Conservation (phyloP, 2,329 filamentous ascomycete genomes). For the Penicillium sp. region DNA sequence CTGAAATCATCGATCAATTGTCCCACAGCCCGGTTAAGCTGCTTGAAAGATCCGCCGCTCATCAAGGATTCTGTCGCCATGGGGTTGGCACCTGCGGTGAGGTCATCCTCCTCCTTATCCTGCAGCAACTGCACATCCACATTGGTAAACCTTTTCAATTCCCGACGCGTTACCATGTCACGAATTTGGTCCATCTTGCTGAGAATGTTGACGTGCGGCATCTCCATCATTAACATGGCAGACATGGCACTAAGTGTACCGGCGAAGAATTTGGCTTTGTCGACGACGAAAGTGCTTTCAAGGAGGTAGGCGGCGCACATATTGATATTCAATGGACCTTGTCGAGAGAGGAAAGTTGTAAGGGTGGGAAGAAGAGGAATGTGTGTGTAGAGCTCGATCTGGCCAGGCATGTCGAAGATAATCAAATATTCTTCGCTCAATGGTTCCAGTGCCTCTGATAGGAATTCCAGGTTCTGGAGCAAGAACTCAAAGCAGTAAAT, state of each 20-base stretch:
- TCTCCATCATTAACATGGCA: constrained; percentile 97
- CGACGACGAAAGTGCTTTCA: constrained; percentile 92
- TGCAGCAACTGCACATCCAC: constrained; percentile 81
- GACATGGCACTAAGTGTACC: constrained; percentile 96
- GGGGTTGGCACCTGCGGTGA: constrained; percentile 59
- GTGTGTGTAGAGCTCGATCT: constrained; percentile 98
- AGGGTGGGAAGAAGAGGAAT: constrained; percentile 86
- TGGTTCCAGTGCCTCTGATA: constrained; percentile 78
- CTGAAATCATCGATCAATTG: constrained; percentile 94
- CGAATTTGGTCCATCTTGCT: constrained; percentile 98
- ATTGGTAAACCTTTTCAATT: constrained; percentile 85
- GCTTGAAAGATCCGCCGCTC: constrained; percentile 76
- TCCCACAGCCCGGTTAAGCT: constrained; percentile 83
- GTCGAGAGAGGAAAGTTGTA: constrained; percentile 74
- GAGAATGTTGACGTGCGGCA: constrained; percentile 93
- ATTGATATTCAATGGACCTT: constrained; percentile 80
- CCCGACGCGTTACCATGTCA: constrained; percentile 80
- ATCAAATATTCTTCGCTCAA: constrained; percentile 95
- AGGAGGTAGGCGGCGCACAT: constrained; percentile 93
- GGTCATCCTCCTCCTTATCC: constrained; percentile 56
- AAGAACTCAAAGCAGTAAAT: constrained; percentile 98
- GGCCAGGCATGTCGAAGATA: constrained; percentile 97
- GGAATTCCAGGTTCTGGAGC: constrained; percentile 88
- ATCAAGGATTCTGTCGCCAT: constrained; percentile 68
- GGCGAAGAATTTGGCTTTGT: constrained; percentile 95